phyloP scores from a whole-genome alignment of 371 early-diverging fungal genomes.

The Coemansia sp. region DNA sequence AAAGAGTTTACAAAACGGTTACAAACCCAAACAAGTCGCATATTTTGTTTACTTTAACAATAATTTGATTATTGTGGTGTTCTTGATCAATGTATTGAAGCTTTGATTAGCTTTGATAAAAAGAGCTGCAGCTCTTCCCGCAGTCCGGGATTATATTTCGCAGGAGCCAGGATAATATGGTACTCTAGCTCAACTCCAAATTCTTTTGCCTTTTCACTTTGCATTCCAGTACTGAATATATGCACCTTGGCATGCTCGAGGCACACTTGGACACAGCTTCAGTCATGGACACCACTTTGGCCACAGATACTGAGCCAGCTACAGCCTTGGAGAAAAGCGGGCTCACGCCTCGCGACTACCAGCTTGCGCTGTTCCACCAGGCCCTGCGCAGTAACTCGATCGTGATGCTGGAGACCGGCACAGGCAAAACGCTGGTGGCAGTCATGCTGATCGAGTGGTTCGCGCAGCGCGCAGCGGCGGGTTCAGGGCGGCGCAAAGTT shows the following conservation, averaged over 20 bases:
- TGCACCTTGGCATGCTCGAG: background rate
- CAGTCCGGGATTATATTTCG: no score
- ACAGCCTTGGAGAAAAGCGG: background rate
- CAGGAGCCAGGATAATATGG: no score
- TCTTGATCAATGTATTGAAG: no score
- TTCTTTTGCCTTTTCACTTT: background rate
- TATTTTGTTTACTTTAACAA: no score
- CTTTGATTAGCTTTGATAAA: no score
- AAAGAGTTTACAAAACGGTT: no score
- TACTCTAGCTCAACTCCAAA: background rate
- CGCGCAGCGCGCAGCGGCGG: constrained; percentile 32
- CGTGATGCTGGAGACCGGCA: constrained; percentile 87
- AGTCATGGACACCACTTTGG: background rate
- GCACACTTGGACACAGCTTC: background rate
- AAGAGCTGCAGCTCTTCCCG: no score
- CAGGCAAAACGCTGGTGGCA: constrained; percentile 91
- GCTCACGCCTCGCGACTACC: constrained; percentile 67
- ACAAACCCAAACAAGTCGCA: no score
- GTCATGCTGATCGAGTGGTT: constrained; percentile 80
- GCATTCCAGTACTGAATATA: background rate
- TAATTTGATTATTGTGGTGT: no score
- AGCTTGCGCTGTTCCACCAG: constrained; percentile 67
- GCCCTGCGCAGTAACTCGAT: constrained; percentile 75
- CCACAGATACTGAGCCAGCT: constrained; percentile 19
- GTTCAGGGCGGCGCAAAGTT: constrained; percentile 18